A percentile compares a stretch with the other conserved stretches of the same genome.
These are phyloP conservation scores for Rhizopogon vesiculosus DNA, from an alignment of 768 basidiomycete genomes.

Conservation along the genomic window DNA sequence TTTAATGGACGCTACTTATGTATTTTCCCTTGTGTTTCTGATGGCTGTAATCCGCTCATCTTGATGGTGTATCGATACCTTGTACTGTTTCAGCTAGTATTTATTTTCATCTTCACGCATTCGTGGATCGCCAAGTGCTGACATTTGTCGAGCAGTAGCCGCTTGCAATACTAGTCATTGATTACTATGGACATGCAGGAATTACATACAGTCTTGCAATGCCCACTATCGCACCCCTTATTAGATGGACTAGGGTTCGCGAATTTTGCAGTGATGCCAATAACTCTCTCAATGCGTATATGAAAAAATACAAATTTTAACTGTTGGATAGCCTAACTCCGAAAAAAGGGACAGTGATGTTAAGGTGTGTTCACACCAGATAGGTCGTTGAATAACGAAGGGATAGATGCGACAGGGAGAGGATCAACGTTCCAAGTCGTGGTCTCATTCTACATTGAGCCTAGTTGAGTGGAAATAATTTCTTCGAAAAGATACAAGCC, in stretches of 20 bases:
- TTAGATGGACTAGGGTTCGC: no score
- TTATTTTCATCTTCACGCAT: neutral
- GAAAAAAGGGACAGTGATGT: no score
- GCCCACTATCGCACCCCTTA: no score
- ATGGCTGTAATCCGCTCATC: neutral
- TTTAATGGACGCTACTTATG: neutral
- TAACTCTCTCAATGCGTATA: no score
- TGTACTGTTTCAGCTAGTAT: neutral
- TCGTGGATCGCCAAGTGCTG: neutral
- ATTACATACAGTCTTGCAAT: no score
- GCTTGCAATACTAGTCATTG: neutral
- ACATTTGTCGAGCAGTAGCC: neutral
- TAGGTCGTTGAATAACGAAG: constrained; percentile 59
- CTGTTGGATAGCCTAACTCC: no score
- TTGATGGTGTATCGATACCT: neutral
- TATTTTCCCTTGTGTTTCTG: neutral
- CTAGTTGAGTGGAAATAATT: constrained; percentile 23
- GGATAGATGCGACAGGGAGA: constrained; percentile 84
- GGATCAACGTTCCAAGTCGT: constrained; percentile 91
- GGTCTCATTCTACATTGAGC: constrained; percentile 68
- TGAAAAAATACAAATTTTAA: no score
- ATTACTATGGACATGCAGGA: no score
- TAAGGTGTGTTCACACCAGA: constrained; percentile 98
- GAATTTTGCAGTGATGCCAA: no score
- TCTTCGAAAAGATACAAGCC: constrained; percentile 42